phyloP scores from a whole-genome alignment of 805 yeast species.

The Sugiyamaella mastotermitis region DNA sequence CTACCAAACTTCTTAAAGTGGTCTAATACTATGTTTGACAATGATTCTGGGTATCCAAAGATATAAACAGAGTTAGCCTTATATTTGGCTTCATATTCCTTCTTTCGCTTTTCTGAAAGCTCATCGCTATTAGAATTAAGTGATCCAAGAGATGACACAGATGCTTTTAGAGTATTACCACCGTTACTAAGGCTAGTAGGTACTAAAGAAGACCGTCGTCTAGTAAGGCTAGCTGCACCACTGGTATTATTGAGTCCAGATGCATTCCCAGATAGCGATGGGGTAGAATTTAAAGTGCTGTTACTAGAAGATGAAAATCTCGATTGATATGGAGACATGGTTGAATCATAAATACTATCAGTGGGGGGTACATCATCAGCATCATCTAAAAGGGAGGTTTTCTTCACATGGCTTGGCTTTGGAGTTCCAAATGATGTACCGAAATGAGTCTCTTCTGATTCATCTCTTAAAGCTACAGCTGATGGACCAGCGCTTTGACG shows the following conservation, averaged over 20 bases:
- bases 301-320: slow-evolving; percentile 1
- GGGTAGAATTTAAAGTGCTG: background rate
- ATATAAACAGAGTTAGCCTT: slow-evolving; percentile 62
- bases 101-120: background rate
- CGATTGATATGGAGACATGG: slow-evolving; percentile 12
- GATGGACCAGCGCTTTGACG: slow-evolving; percentile 4
- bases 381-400: background rate
- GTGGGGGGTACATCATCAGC: slow-evolving; percentile 10
- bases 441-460: slow-evolving; percentile 4
- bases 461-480: background rate
- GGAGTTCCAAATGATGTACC: slow-evolving; percentile 24
- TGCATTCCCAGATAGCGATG: background rate
- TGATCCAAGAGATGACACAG: background rate
- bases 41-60: slow-evolving; percentile 81
- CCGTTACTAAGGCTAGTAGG: background rate
- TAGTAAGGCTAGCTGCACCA: background rate
- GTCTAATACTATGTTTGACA: slow-evolving; percentile 58
- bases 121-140: slow-evolving; percentile 24
- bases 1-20: slow-evolving; percentile 77
- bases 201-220: background rate
- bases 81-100: slow-evolving; percentile 28
- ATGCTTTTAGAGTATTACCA: background rate
- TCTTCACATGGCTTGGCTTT: slow-evolving; percentile 19
- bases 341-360: slow-evolving; percentile 18
- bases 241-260: background rate